Evolutionary conservation across 2,329 filamentous ascomycete genomes (phyloP).

Genomic region (Verticillium longisporum): DNA sequence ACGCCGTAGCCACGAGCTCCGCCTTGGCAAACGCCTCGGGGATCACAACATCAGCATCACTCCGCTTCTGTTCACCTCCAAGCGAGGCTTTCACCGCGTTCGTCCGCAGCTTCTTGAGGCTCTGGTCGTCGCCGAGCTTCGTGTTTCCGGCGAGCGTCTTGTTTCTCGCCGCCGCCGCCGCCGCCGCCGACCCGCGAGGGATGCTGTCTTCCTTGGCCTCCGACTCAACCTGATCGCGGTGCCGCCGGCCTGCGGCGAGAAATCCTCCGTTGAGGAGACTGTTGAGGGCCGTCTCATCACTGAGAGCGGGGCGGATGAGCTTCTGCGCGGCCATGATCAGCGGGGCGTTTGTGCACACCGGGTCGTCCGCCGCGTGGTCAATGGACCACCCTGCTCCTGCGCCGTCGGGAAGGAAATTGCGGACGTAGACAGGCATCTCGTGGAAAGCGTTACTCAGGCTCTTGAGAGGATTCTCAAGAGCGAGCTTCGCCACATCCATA

Average conservation of each 20-base stretch:
- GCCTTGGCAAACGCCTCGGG: slow-evolving; percentile 49
- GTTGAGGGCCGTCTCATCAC: slow-evolving; percentile 36
- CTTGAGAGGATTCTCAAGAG: slow-evolving; percentile 57
- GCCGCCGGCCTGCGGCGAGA: slow-evolving; percentile 18
- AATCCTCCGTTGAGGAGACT: slow-evolving; percentile 39
- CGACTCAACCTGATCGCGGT: slow-evolving; percentile 24
- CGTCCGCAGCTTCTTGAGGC: slow-evolving; percentile 23
- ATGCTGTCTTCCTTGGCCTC: slow-evolving; percentile 2
- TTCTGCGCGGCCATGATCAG: slow-evolving; percentile 47
- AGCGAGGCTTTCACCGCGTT: slow-evolving; percentile 18
- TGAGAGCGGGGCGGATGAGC: slow-evolving; percentile 37
- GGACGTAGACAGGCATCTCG: slow-evolving; percentile 70
- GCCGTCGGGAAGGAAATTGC: slow-evolving; percentile 53
- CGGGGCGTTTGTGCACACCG: slow-evolving; percentile 40
- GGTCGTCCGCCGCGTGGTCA: slow-evolving; percentile 41
- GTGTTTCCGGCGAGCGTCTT: slow-evolving; percentile 34
- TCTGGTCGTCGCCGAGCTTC: slow-evolving; percentile 28
- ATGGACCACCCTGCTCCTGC: slow-evolving; percentile 65
- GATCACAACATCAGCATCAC: slow-evolving; percentile 17
- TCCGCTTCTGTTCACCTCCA: slow-evolving; percentile 12
- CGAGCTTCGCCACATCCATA: slow-evolving; percentile 55
- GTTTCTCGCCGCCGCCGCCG: background rate
- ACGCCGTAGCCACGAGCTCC: slow-evolving; percentile 69
- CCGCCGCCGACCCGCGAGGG: background rate
- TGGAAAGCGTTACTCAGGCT: slow-evolving; percentile 61